Conservation (phyloP, 2,329 filamentous ascomycete species). For the Botryotinia calthae region DNA sequence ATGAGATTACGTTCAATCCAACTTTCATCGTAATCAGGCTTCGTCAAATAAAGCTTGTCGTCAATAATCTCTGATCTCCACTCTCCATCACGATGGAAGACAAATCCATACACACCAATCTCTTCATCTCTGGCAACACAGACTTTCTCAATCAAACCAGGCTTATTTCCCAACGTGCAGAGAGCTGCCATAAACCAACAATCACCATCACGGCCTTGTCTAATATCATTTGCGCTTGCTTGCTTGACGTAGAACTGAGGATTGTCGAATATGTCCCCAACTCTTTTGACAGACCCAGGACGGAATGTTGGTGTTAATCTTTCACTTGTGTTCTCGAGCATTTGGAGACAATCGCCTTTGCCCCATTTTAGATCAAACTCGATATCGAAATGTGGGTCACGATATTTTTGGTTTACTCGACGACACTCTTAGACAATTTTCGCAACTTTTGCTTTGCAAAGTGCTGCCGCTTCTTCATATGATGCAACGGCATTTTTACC, state of each 20-base stretch:
- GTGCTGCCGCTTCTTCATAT: slow-evolving; percentile 68
- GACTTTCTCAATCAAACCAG: slow-evolving; percentile 47
- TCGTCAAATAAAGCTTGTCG: slow-evolving; percentile 81
- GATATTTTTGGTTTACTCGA: slow-evolving; percentile 79
- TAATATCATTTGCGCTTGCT: slow-evolving; percentile 69
- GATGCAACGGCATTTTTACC: slow-evolving; percentile 60
- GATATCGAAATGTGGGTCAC: slow-evolving; percentile 83
- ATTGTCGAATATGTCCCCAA: slow-evolving; percentile 69
- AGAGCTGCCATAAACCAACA: slow-evolving; percentile 84
- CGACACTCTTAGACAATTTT: slow-evolving; percentile 65
- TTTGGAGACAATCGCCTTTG: slow-evolving; percentile 50
- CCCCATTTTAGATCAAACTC: slow-evolving; percentile 68
- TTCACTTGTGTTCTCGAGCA: slow-evolving; percentile 36
- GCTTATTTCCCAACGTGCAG: slow-evolving; percentile 61
- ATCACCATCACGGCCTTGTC: slow-evolving; percentile 75
- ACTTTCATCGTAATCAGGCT: slow-evolving; percentile 72
- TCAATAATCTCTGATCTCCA: slow-evolving; percentile 87
- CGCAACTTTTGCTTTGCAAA: slow-evolving; percentile 64
- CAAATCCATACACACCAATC: slow-evolving; percentile 84
- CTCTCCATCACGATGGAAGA: slow-evolving; percentile 81
- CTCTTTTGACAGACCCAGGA: slow-evolving; percentile 53
- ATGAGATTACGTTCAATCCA: slow-evolving; percentile 68
- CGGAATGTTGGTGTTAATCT: not conserved
- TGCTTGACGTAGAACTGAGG: slow-evolving; percentile 76
- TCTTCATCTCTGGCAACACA: slow-evolving; percentile 42